phyloP scores from a whole-genome alignment of 805 yeast genomes.

The Starmerella stellata region DNA sequence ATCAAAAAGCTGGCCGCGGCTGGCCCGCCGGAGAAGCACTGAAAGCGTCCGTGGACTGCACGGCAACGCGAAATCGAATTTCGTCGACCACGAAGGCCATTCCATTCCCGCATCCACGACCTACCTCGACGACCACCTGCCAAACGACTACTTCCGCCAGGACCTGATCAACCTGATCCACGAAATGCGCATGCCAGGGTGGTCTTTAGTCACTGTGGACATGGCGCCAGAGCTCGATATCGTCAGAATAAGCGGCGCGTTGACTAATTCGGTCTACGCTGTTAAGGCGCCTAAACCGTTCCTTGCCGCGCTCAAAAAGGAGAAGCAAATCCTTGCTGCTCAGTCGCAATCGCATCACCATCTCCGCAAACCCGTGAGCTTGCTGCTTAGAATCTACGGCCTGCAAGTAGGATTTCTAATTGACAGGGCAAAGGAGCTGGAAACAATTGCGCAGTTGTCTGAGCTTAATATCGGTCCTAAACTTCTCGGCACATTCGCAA shows the following conservation, averaged over 20 bases:
- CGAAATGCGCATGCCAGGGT: constrained; percentile 50
- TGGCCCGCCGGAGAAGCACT: constrained; percentile 2
- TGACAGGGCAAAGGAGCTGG: constrained; percentile 67
- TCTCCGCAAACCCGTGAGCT: constrained; percentile 33
- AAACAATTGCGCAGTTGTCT: constrained; percentile 54
- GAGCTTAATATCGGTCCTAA: constrained; percentile 71
- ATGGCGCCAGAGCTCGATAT: constrained; percentile 32
- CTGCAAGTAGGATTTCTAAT: constrained; percentile 69
- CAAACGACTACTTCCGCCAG: constrained; percentile 66
- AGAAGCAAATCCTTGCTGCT: constrained; percentile 16
- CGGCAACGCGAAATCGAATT: neutral
- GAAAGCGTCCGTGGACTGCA: constrained; percentile 5
- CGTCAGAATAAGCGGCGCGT: constrained; percentile 70
- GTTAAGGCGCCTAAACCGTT: constrained; percentile 37
- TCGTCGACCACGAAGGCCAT: constrained; percentile 5
- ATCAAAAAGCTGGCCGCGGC: constrained; percentile 4
- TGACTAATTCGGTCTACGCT: constrained; percentile 76
- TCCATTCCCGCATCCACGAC: constrained; percentile 30
- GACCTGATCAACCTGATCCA: constrained; percentile 53
- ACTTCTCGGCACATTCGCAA: constrained; percentile 70
- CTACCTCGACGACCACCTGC: constrained; percentile 55
- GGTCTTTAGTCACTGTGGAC: constrained; percentile 41
- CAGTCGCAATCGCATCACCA: constrained; percentile 19
- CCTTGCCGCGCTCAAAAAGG: constrained; percentile 23
- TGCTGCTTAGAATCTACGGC: constrained; percentile 73